These are phyloP conservation scores for Chlamydomonas reinhardtii DNA, from an alignment of 163 green algal genomes.

Conservation along the genomic window DNA sequence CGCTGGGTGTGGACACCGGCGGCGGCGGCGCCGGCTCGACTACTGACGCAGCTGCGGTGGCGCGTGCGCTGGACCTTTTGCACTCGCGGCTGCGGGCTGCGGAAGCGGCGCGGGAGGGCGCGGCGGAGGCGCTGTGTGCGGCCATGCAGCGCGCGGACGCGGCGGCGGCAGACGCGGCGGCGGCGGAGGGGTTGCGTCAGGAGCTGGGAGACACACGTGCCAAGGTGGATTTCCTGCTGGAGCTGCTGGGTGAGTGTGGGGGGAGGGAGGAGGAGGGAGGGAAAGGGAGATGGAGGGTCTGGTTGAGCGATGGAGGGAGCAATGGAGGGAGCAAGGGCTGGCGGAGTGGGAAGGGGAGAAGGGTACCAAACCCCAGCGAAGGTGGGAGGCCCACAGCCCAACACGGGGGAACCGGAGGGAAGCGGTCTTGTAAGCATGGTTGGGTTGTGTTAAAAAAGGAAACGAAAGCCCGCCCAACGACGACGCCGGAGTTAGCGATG, in stretches of 20 bases:
- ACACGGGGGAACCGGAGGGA: too few species aligned
- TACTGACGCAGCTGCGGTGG: conserved; percentile 29
- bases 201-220: conserved; percentile 46
- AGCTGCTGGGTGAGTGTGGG: conserved; percentile 73
- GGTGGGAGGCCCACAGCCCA: too few species aligned
- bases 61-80: conserved; percentile 51
- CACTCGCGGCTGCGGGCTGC: conserved; percentile 48
- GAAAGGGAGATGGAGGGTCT: neutral
- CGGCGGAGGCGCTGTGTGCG: conserved; percentile 63
- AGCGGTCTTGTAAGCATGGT: too few species aligned
- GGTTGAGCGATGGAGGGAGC: neutral
- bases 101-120: conserved; percentile 51
- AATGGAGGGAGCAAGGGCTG: too few species aligned
- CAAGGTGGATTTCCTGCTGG: conserved; percentile 74
- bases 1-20: neutral
- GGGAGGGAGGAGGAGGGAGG: neutral
- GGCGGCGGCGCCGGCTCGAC: neutral
- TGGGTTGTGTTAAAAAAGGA: too few species aligned
- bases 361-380: too few species aligned
- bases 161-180: conserved; percentile 34
- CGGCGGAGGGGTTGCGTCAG: conserved; percentile 41
- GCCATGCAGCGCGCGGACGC: conserved; percentile 66
- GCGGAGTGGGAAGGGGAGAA: too few species aligned
- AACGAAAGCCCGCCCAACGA: too few species aligned
- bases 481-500: too few species aligned